Percentiles rank a stretch among this genome's conserved stretches.
phyloP scores from a whole-genome alignment of 2,329 filamentous ascomycete species.

The Paraphaeosphaeria minitans region DNA sequence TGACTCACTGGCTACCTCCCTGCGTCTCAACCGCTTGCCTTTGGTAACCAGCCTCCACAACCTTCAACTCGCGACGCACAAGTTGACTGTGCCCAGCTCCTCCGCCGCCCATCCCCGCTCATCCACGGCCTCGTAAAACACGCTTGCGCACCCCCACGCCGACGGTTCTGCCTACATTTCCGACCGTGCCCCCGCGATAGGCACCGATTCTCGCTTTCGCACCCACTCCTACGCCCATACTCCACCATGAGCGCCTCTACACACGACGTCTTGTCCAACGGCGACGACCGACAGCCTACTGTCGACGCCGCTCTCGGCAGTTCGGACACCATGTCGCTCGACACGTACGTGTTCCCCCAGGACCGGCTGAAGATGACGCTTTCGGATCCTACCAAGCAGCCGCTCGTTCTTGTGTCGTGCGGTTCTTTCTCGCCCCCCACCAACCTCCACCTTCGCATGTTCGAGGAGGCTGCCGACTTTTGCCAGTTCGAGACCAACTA shows the following conservation, averaged over 20 bases:
- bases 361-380: constrained; percentile 63
- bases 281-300: constrained; percentile 17
- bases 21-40: neutral
- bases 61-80: neutral
- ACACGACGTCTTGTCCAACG: constrained; percentile 24
- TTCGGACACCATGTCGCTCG: constrained; percentile 42
- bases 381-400: constrained; percentile 61
- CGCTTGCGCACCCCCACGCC: constrained; percentile 5
- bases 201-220: constrained; percentile 2
- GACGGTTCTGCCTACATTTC: neutral
- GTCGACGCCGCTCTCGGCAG: constrained; percentile 32
- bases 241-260: constrained; percentile 31
- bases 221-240: constrained; percentile 11
- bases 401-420: constrained; percentile 71
- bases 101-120: neutral
- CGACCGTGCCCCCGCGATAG: constrained; percentile 4
- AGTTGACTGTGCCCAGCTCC: neutral
- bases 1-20: constrained; percentile 8
- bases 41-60: neutral
- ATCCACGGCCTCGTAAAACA: neutral
- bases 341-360: constrained; percentile 65
- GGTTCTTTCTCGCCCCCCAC: constrained; percentile 75
- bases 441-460: constrained; percentile 82
- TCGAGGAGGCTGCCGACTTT: constrained; percentile 84
- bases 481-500: constrained; percentile 72